Percentiles rank a stretch among this genome's conserved stretches.
phyloP scores from a whole-genome alignment of 2,329 filamentous ascomycete genomes.

The Curvularia hawaiiensis region DNA sequence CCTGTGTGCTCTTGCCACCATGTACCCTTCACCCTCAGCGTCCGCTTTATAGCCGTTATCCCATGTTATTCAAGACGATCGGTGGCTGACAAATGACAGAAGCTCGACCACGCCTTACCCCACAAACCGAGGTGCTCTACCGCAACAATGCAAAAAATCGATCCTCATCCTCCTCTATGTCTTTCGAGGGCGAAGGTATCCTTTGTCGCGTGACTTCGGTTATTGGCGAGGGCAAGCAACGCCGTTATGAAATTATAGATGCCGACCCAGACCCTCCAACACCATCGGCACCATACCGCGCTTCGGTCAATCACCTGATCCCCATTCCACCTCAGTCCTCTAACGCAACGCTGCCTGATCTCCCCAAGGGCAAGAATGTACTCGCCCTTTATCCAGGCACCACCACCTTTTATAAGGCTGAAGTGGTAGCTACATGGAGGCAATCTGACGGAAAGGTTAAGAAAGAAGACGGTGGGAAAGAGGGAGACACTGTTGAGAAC shows the following conservation, averaged over 20 bases:
- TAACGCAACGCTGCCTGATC: conserved; percentile 50
- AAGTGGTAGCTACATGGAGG: conserved; percentile 52
- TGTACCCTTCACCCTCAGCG: conserved; percentile 7
- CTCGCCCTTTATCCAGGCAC: conserved; percentile 58
- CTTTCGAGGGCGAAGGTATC: conserved; percentile 56
- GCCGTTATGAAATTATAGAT: conserved; percentile 60
- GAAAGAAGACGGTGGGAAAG: conserved; percentile 49
- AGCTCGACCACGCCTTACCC: conserved; percentile 38
- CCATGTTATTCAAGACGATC: conserved; percentile 1
- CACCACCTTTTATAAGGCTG: conserved; percentile 60
- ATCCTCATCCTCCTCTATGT: conserved; percentile 24
- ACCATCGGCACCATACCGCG: conserved; percentile 50
- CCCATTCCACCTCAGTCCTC: conserved; percentile 50
- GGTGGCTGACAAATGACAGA: conserved; percentile 17
- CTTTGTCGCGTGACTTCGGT: conserved; percentile 57
- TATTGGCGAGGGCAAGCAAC: conserved; percentile 60
- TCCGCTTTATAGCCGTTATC: conserved; percentile 1
- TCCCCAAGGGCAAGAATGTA: conserved; percentile 51
- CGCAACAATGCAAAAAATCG: conserved; percentile 54
- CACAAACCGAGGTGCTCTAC: conserved; percentile 58
- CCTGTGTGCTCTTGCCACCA: conserved; percentile 13
- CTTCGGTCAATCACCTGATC: conserved; percentile 53
- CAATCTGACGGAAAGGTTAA: conserved; percentile 39
- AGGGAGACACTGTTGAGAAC: conserved; percentile 48
- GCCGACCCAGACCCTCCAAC: conserved; percentile 51